phyloP scores from a whole-genome alignment of 192 early-diverging fungal genomes.

The Lobulomyces angularis region DNA sequence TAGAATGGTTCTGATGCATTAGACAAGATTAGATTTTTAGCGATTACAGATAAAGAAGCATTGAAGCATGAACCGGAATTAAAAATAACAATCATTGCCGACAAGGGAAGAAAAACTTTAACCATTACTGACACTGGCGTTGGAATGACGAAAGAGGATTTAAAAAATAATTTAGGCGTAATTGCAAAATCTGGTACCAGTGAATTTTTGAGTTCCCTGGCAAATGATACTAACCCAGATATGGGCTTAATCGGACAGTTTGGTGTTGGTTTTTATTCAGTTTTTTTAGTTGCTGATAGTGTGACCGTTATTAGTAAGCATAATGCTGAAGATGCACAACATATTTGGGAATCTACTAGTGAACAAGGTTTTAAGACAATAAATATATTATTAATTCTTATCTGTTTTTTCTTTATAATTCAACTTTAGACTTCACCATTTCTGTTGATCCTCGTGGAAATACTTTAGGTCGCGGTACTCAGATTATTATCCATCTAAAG shows the following conservation, averaged over 20 bases:
- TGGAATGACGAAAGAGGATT: slow-evolving; percentile 84
- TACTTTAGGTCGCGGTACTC: slow-evolving; percentile 85
- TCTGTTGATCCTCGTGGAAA: slow-evolving; percentile 79
- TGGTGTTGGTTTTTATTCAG: slow-evolving; percentile 98
- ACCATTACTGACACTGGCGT: slow-evolving; percentile 87
- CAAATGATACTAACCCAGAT: slow-evolving; percentile 60
- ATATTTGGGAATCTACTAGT: slow-evolving; percentile 91
- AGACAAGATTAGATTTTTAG: slow-evolving; percentile 78
- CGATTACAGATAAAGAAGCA: slow-evolving; percentile 56
- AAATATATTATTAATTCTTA: not conserved
- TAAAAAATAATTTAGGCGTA: slow-evolving; percentile 86
- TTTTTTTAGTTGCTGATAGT: slow-evolving; percentile 89
- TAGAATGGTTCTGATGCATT: slow-evolving; percentile 88
- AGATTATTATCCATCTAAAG: slow-evolving; percentile 85
- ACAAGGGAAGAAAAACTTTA: slow-evolving; percentile 61
- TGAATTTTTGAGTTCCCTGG: slow-evolving; percentile 70
- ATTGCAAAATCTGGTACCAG: slow-evolving; percentile 96
- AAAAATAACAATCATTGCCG: slow-evolving; percentile 68
- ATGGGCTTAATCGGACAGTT: slow-evolving; percentile 90
- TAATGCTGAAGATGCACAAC: slow-evolving; percentile 71
- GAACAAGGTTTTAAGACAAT: slow-evolving; percentile 41
- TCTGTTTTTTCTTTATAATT: not conserved
- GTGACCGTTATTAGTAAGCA: slow-evolving; percentile 84
- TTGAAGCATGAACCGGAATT: slow-evolving; percentile 48
- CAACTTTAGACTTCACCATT: slow-evolving; percentile 60